Base-by-base conservation (phyloP, 148 eudicot genomes). In the Amaranthus hypochondriacus region DNA sequence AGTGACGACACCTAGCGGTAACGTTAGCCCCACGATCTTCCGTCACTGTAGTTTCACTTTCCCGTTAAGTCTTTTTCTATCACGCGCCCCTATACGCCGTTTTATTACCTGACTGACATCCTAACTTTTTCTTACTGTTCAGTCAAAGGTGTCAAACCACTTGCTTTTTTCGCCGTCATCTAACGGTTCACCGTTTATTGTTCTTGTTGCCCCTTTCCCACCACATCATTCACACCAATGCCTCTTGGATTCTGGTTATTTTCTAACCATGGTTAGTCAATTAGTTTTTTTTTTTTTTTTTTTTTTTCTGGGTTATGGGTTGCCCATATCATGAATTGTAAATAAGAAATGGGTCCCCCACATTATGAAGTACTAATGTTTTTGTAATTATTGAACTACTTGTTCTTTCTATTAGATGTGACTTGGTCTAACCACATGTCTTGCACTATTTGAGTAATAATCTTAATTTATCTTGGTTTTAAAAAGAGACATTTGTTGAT, bases 191-290 rank as follows among this genome's bases (percentile, higher is more conserved):
- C 53, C 53, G 52, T 68, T 48, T 52, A 46, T 12, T 10, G 69
- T 12, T 2, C 5, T 61, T 53, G 77, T 66, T 72, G 10, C 11
- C 50, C 55, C 43, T 43, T 39, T 4, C 39, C 48, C n/a, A 52
- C 48, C 62, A 46, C 68, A 65, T 70, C 39, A 28, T 28, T 28
- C 39, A 56, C 73, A 56, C 9, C 8, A 66, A 48, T 42, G 63
- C 66, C 70, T 56, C 47, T 53, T 62, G 73, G 61, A 69, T 52
- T 57, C 56, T 2, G 75, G 73, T 73, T 52, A 72, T 72, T 7
- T 56, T 48, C 64, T 77, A 82, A 82, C 88, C 77, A 77, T 71
- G 79, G 56, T 67, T 67, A 21, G 79, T 80, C 70, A 76, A 73
- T 73, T 83, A 68, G 54, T 70, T 76, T 61, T 44, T 3, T 12